phyloP scores from a whole-genome alignment of 2,329 filamentous ascomycete genomes.

The Venturia aucupariae region DNA sequence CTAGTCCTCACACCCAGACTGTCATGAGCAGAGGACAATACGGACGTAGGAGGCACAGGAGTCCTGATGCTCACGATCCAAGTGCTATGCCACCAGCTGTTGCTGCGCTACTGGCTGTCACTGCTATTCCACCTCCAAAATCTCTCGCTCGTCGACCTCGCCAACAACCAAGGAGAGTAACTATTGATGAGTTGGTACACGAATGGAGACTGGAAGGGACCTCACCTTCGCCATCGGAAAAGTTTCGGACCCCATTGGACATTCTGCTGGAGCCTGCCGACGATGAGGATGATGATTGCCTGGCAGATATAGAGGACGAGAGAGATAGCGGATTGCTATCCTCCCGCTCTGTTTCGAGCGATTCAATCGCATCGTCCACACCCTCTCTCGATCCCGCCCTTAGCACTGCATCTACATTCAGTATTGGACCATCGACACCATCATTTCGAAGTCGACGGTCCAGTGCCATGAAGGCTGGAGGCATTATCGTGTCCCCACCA shows the following conservation, averaged over 20 bases:
- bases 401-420: slow-evolving; percentile 36
- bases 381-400: slow-evolving; percentile 31
- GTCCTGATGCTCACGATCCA: slow-evolving; percentile 7
- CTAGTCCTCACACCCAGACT: slow-evolving; percentile 3
- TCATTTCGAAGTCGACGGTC: slow-evolving; percentile 9
- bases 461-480: slow-evolving; percentile 29
- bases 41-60: neutral
- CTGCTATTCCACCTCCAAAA: slow-evolving; percentile 46
- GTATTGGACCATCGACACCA: slow-evolving; percentile 24
- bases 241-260: slow-evolving; percentile 41
- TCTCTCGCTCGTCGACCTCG: slow-evolving; percentile 27
- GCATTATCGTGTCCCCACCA: slow-evolving; percentile 39
- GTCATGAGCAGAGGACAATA: slow-evolving; percentile 7
- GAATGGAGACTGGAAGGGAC: slow-evolving; percentile 42
- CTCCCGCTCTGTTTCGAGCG: slow-evolving; percentile 45
- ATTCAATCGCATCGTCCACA: slow-evolving; percentile 46
- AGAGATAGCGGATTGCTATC: slow-evolving; percentile 22
- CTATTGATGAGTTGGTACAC: slow-evolving; percentile 49
- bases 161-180: slow-evolving; percentile 32
- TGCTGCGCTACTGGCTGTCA: slow-evolving; percentile 49
- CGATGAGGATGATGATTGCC: slow-evolving; percentile 27
- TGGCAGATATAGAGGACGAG: slow-evolving; percentile 13
- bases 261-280: slow-evolving; percentile 47
- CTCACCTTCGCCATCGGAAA: slow-evolving; percentile 19
- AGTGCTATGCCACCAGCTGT: slow-evolving; percentile 42